Evolutionary conservation across 352 stramenopile genomes (phyloP).

Genomic region (Sclerospora graminicola): DNA sequence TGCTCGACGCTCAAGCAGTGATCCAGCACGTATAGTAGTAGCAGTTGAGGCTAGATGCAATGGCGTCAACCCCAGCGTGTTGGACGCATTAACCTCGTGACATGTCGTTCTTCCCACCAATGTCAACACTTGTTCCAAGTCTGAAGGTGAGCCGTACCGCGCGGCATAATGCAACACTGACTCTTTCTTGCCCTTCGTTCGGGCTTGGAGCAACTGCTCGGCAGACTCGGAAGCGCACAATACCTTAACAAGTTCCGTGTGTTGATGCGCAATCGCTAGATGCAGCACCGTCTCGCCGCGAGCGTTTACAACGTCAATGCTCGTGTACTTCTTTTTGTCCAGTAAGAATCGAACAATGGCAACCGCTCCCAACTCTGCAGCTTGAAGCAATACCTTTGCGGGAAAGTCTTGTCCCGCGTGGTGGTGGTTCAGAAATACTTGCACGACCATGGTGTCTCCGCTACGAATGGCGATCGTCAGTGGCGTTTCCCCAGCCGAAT

Average conservation of each 20-base stretch:
- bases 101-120: slow-evolving; percentile 2
- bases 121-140: slow-evolving; percentile 13
- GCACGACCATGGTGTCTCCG: slow-evolving; percentile 14
- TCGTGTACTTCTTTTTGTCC: slow-evolving; percentile 17
- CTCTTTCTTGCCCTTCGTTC: slow-evolving; percentile 17
- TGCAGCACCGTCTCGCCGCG: slow-evolving; percentile 24
- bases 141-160: slow-evolving; percentile 13
- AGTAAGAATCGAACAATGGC: slow-evolving; percentile 19
- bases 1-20: slow-evolving; percentile 8
- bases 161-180: slow-evolving; percentile 23
- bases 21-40: slow-evolving; percentile 10
- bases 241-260: slow-evolving; percentile 12
- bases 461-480: slow-evolving; percentile 15
- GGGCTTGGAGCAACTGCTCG: slow-evolving; percentile 7
- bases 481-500: slow-evolving; percentile 15
- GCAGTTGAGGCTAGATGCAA: slow-evolving; percentile 18
- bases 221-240: slow-evolving; percentile 9
- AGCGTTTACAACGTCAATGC: slow-evolving; percentile 17
- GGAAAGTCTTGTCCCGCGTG: slow-evolving; percentile 14
- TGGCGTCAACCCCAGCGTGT: slow-evolving; percentile 11
- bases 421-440: slow-evolving; percentile 23
- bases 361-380: slow-evolving; percentile 16
- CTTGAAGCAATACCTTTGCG: slow-evolving; percentile 14
- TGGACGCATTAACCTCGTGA: slow-evolving; percentile 12
- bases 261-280: slow-evolving; percentile 22